phyloP scores from a whole-genome alignment of 106 monocot genomes.

The Vanilla planifolia region DNA sequence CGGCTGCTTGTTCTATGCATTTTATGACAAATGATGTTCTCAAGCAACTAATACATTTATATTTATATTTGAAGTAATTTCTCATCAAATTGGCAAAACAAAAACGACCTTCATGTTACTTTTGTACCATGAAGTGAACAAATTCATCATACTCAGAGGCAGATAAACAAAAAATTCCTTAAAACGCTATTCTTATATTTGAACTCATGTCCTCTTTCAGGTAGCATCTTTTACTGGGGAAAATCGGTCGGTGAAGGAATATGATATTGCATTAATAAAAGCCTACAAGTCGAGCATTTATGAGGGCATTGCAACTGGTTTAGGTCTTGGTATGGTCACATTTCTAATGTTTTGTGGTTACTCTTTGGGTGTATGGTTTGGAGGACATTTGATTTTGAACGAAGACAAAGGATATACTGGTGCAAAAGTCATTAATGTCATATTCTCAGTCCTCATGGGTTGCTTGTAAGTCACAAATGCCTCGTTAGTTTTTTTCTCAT shows the following conservation, averaged over 20 bases:
- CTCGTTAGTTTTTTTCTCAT: not conserved
- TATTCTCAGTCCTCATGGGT: constrained; percentile 56
- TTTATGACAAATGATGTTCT: too few species aligned
- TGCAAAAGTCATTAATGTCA: constrained; percentile 49
- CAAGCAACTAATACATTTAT: too few species aligned
- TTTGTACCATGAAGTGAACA: too few species aligned
- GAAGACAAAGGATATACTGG: constrained; percentile 55
- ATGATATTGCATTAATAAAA: constrained; percentile 25
- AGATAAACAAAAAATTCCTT: too few species aligned
- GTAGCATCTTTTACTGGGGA: constrained; percentile 77
- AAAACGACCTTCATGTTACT: too few species aligned
- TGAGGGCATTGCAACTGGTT: constrained; percentile 47
- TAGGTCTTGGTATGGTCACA: constrained; percentile 47
- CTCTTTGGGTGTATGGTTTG: constrained; percentile 60
- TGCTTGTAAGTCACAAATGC: constrained; percentile 49
- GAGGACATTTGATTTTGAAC: constrained; percentile 46
- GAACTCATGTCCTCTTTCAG: constrained; percentile 15
- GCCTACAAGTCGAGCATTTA: constrained; percentile 43
- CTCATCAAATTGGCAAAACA: too few species aligned
- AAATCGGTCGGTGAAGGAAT: constrained; percentile 35
- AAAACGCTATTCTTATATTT: too few species aligned
- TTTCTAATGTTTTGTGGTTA: constrained; percentile 50
- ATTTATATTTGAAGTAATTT: too few species aligned
- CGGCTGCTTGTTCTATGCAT: too few species aligned
- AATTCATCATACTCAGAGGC: too few species aligned